A percentile compares a stretch with the other conserved stretches of the same genome.
Conservation (phyloP, 2,329 filamentous ascomycete genomes). For the Phaeoacremonium minimum region DNA sequence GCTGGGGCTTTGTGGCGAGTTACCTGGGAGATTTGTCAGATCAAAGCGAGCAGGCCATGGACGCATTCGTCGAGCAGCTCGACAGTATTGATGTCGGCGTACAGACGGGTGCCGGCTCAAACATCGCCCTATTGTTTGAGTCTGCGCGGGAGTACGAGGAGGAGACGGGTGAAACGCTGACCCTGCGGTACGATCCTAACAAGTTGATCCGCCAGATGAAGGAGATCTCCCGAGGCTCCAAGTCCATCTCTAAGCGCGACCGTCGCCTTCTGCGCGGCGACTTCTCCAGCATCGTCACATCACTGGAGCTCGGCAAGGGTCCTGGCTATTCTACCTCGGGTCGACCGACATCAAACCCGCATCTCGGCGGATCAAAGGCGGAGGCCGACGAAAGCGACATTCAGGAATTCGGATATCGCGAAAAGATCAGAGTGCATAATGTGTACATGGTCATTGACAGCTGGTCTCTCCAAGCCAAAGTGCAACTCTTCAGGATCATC, state of each 20-base stretch:
- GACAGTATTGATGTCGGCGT: slow-evolving; percentile 69
- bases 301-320: slow-evolving; percentile 48
- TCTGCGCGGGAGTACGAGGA: slow-evolving; percentile 50
- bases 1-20: slow-evolving; percentile 78
- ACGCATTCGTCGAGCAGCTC: slow-evolving; percentile 81
- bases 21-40: slow-evolving; percentile 71
- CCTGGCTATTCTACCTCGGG: slow-evolving; percentile 49
- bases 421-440: slow-evolving; percentile 44
- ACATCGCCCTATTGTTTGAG: slow-evolving; percentile 81
- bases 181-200: slow-evolving; percentile 47
- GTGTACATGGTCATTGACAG: slow-evolving; percentile 40
- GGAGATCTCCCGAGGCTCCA: slow-evolving; percentile 42
- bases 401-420: slow-evolving; percentile 47
- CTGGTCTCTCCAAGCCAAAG: slow-evolving; percentile 45
- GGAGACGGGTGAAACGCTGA: slow-evolving; percentile 42
- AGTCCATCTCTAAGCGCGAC: slow-evolving; percentile 43
- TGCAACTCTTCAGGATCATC: slow-evolving; percentile 42
- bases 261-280: slow-evolving; percentile 42
- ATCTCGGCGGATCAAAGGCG: slow-evolving; percentile 32
- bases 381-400: slow-evolving; percentile 38
- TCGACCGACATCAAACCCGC: slow-evolving; percentile 32
- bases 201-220: slow-evolving; percentile 41
- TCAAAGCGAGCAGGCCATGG: slow-evolving; percentile 67
- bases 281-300: slow-evolving; percentile 48
- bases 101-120: slow-evolving; percentile 72